Base-by-base conservation (phyloP, 495 filamentous ascomycete genomes). In the Arthonia radiata region DNA sequence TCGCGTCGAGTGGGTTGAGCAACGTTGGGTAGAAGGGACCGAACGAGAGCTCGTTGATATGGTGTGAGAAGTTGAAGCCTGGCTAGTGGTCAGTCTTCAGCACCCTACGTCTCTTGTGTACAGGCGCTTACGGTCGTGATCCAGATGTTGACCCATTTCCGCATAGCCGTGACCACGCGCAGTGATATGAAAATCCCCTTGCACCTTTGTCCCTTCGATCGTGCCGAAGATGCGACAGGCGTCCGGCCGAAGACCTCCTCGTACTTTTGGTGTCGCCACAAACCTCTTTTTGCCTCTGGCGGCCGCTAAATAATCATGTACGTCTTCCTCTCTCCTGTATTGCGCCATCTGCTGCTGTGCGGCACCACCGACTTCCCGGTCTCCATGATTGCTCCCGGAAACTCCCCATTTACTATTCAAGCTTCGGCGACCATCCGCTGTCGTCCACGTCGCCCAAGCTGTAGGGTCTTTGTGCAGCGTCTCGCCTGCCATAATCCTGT, bases 21-120 rank as follows among this genome's bases (percentile, higher is more conserved):
- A 99, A 71, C 12, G 70, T 76, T 7, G 89, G 86, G 52, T 91
- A 92, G 55, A 76, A 86, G 13, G 82, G 76, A 0, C 86, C 86
- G 50, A 89, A 99, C 38, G 83, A 93, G 37, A 99, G 70, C 47
- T 94, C 83, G 37, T 73, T 81, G 51, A 94, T 69, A 50, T 90
- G 72, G 56, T 99, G 86, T 15, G 81, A 80, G 65, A 99, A 94
- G 57, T 99, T 94, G 67, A 97, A 97, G 13, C 61, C 76, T 82
- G 30, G 15, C 22, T 15, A 4, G 13, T 14, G 16, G 12, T 34
- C 32, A 30, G 25, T 29, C 15, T 30, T 23, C 17, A 26, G 5
- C 11, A 10, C 23, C 3, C 4, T 3, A 23, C 4, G 19, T 13
- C 12, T 6, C 6, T 26, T 24, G 24, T 16, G 17, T 5, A 1